Base-by-base conservation (phyloP, 495 filamentous ascomycete species). In the Astrocystis sublimbata region DNA sequence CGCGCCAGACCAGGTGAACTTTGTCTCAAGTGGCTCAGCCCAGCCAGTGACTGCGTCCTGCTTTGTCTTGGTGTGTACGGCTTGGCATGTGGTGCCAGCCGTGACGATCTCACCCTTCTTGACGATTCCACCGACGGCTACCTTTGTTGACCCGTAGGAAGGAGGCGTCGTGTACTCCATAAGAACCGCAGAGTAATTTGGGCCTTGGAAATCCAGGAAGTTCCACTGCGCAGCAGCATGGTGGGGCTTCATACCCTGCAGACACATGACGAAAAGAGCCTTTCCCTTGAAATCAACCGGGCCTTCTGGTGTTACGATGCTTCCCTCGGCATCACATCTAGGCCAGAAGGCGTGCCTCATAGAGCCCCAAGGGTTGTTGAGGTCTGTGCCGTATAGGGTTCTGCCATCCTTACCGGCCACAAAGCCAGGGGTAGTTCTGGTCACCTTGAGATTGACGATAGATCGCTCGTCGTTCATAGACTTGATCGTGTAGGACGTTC, bases 211-310 rank as follows among this genome's bases (percentile, higher is more conserved):
- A 75, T 92, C 86, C 72, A 85, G 76, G 74, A 97, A 98, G 73
- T 93, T 96, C 94, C 94, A 98, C 63, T 85, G 88, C 17, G 92
- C 88, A 59, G 93, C 94, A 41, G 92, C 92, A 76, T 98, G 96
- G 73, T 98, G 94, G 13, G 94, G 94, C 81, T 98, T 98, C 96
- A 98, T 98, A 65, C 92, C 94, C 74, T 98, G 94, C 40, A 98
- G 79, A 33, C 91, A 92, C 73, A 92, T 87, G 65, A 86, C 79
- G 74, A 92, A 90, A 63, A 96, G 76, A 24, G 85, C 92, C 62
- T 78, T 84, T 42, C 94, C 94, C 57, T 84, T 88, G 73, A 96
- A 86, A 69, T 97, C 87, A 38, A 96, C 78, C n/a, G 87, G 87
- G 54, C 92, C 88, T 41, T 88, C 86, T 73, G 92, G 87, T 46